Evolutionary conservation across 768 basidiomycete genomes (phyloP).

Genomic region (Suillus sp.): DNA sequence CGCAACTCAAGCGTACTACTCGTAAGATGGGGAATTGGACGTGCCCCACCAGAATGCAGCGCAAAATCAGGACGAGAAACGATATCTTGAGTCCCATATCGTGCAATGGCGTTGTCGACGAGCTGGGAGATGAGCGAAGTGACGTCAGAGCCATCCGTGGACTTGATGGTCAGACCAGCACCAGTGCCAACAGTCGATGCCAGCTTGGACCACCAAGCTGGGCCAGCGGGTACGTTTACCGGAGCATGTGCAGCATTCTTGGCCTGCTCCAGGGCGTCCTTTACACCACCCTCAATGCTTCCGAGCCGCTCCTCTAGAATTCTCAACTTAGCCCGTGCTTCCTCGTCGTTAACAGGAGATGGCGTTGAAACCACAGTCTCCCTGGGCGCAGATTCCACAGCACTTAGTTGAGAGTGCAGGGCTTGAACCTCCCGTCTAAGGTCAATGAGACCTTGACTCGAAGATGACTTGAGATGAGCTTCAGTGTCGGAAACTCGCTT

Average conservation of each 20-base stretch:
- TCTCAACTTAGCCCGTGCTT: conserved; percentile 54
- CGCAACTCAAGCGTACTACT: conserved; percentile 73
- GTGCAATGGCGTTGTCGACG: conserved; percentile 67
- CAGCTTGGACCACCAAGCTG: conserved; percentile 76
- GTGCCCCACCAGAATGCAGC: conserved; percentile 77
- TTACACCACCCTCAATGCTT: conserved; percentile 60
- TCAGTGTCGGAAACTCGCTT: conserved; percentile 56
- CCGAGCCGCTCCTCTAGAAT: conserved; percentile 65
- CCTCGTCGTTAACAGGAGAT: conserved; percentile 48
- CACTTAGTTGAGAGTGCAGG: conserved; percentile 46
- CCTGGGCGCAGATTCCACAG: conserved; percentile 27
- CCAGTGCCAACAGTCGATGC: conserved; percentile 47
- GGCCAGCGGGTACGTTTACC: conserved; percentile 36
- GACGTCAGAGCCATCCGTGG: conserved; percentile 72
- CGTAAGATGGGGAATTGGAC: conserved; percentile 81
- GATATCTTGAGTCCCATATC: conserved; percentile 70
- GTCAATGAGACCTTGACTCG: conserved; percentile 47
- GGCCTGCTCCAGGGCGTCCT: conserved; percentile 71
- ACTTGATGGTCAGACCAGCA: conserved; percentile 62
- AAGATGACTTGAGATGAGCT: conserved; percentile 44
- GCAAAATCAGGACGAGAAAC: conserved; percentile 86
- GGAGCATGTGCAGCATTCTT: conserved; percentile 47
- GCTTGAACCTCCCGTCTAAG: conserved; percentile 60
- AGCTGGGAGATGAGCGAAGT: conserved; percentile 71
- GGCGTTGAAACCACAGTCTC: conserved; percentile 19